Evolutionary conservation across 2,329 filamentous ascomycete genomes (phyloP), one percentile per base, ranked within the genome.

Genomic region (Microascus cirrosus): DNA sequence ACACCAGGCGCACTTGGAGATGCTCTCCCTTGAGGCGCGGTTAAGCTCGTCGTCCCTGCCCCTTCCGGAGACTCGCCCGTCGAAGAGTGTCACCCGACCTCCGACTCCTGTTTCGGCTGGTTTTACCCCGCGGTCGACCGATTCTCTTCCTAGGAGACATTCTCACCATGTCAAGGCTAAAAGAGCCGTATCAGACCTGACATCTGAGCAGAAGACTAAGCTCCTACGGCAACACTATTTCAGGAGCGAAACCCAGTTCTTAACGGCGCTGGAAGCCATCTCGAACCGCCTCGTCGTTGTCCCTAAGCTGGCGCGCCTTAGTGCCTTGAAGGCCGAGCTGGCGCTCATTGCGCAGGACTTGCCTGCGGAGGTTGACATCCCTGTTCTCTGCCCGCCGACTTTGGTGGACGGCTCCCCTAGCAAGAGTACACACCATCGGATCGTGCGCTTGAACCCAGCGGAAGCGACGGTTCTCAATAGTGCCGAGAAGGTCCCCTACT

Each of bases 391-490:
- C 63, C 89, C 89, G 18, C 86, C 88, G 0, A 85, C 84, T 0
- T 71, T 93, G 54, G 79, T 87, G 12, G 81, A 89, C 69, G 87
- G 89, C 24, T 80, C 83, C n/a, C 83, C 88, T 2, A 82, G 86
- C 28, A 85, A 83, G 66, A 92, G 89, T 66, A 82, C 82, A 58
- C 90, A 94, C 68, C 89, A 94, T 67, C 83, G 89, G 39, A 90
- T 94, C 60, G 89, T 94, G 53, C 82, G 89, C 42, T 77, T 94
- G 55, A 94, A 92, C 65, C 90, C 89, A 7, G 87, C 88, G 1
- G 89, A 94, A 70, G 86, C 89, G 6, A 93, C 89, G 0, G 90
- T 92, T 58, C 73, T 94, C 56, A 94, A 94, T 70, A 94, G 89
- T 68, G 89, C 89, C 4, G 89, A 94, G 69, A 88, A 91, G 67